Conservation (phyloP, 148 eudicot species). For the Salicornia ramosissima region DNA sequence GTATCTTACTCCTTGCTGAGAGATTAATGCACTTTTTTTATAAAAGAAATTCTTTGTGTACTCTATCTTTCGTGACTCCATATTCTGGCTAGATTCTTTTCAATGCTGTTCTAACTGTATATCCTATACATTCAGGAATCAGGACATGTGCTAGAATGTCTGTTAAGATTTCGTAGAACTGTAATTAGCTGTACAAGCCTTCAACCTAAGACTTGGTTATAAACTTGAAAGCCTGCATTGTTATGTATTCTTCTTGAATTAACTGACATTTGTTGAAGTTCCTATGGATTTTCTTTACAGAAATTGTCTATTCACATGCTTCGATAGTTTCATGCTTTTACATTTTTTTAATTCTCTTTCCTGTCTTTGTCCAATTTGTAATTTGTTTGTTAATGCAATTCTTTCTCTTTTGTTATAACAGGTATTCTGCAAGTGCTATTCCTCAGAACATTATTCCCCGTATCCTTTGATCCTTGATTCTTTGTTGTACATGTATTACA, state of each 20-base stretch:
- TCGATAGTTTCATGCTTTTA: constrained; percentile 8
- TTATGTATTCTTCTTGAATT: no score
- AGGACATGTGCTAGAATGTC: no score
- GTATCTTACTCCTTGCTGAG: not conserved
- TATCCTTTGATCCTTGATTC: constrained; percentile 55
- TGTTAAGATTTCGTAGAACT: no score
- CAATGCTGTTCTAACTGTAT: no score
- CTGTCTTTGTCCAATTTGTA: constrained; percentile 6
- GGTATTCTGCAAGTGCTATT: constrained; percentile 69
- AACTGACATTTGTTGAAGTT: no score
- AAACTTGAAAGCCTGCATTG: no score
- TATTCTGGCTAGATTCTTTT: no score
- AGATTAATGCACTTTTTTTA: not conserved
- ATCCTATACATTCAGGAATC: no score
- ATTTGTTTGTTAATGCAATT: not conserved
- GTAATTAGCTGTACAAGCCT: no score
- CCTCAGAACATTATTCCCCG: constrained; percentile 82
- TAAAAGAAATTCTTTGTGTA: not conserved
- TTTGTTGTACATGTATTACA: constrained; percentile 2
- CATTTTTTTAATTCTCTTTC: not conserved
- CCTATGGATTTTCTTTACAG: no score
- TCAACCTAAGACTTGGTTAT: no score
- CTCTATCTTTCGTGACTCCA: not conserved
- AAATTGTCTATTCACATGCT: no score
- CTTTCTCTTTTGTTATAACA: constrained; percentile 31